These are phyloP conservation scores for Piper longum DNA, from an alignment of 164 flowering plant species.

Conservation along the genomic window DNA sequence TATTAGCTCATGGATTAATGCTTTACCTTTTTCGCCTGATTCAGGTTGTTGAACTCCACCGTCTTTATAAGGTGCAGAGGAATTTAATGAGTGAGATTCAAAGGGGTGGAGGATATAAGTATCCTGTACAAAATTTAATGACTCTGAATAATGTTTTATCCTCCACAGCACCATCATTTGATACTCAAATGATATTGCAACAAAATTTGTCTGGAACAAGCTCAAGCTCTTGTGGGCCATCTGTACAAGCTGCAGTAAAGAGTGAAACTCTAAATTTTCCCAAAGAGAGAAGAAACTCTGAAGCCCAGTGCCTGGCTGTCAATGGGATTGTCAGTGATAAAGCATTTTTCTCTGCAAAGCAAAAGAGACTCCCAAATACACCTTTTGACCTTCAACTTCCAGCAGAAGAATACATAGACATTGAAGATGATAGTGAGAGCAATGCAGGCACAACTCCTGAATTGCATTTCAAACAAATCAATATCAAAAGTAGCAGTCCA, in stretches of 20 bases:
- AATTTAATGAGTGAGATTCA: slow-evolving; percentile 68
- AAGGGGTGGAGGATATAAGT: slow-evolving; percentile 35
- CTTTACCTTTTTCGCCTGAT: slow-evolving; percentile 1
- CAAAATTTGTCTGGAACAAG: slow-evolving; percentile 27
- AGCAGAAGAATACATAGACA: slow-evolving; percentile 67
- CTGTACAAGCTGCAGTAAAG: slow-evolving; percentile 30
- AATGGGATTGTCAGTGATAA: slow-evolving; percentile 34
- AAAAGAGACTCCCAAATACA: slow-evolving; percentile 41
- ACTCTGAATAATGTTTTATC: slow-evolving; percentile 37
- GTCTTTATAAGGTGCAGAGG: slow-evolving; percentile 69
- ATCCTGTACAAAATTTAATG: slow-evolving; percentile 22
- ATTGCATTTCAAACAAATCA: slow-evolving; percentile 5
- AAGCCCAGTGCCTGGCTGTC: slow-evolving; percentile 18
- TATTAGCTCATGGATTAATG: too few relatives aligned
- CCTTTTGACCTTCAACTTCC: slow-evolving; percentile 82
- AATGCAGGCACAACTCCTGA: slow-evolving; percentile 20
- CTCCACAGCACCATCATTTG: slow-evolving; percentile 40
- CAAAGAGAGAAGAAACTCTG: slow-evolving; percentile 29
- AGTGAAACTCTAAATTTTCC: slow-evolving; percentile 29
- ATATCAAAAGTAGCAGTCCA: slow-evolving; percentile 10
- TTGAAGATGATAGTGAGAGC: slow-evolving; percentile 36
- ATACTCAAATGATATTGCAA: slow-evolving; percentile 32
- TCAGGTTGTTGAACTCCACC: slow-evolving; percentile 88
- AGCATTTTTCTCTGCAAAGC: slow-evolving; percentile 43
- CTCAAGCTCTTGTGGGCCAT: slow-evolving; percentile 28